phyloP scores from a whole-genome alignment of 73 alveolate species.

The Paramecium tetraurelia region DNA sequence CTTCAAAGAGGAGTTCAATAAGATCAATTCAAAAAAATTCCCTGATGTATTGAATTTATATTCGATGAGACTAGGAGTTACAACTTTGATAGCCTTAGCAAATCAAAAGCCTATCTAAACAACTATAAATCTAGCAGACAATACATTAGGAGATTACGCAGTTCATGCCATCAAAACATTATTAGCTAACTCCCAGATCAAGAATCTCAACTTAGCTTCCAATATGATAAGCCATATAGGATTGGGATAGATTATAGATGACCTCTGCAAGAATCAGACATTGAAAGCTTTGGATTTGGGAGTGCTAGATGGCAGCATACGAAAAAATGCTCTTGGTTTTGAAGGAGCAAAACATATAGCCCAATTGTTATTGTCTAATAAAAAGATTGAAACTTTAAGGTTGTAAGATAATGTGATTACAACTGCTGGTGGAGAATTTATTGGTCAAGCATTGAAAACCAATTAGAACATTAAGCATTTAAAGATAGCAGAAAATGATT shows the following conservation, averaged over 20 bases:
- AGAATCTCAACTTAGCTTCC: conserved; percentile 86
- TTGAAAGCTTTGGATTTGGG: conserved; percentile 92
- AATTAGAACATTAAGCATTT: conserved; percentile 82
- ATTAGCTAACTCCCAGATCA: conserved; percentile 75
- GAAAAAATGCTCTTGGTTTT: conserved; percentile 93
- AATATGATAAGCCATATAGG: conserved; percentile 97
- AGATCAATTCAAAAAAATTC: conserved; percentile 81
- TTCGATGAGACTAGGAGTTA: conserved; percentile 91
- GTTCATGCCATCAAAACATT: conserved; percentile 94
- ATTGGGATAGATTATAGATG: conserved; percentile 91
- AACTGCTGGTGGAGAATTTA: conserved; percentile 96
- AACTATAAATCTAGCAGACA: conserved; percentile 91
- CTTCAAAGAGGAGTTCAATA: conserved; percentile 90
- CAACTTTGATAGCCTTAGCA: conserved; percentile 88
- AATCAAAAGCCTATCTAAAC: conserved; percentile 68
- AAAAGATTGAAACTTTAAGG: conserved; percentile 80
- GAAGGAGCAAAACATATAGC: conserved; percentile 96
- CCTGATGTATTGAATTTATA: conserved; percentile 81
- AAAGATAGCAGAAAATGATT: conserved; percentile 91
- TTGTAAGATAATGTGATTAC: conserved; percentile 94
- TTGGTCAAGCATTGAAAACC: conserved; percentile 92
- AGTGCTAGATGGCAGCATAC: conserved; percentile 91
- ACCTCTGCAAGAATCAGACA: conserved; percentile 77
- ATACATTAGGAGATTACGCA: conserved; percentile 93
- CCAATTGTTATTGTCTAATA: conserved; percentile 86